Evolutionary conservation across 2,329 filamentous ascomycete species (phyloP), one percentile per base, ranked within the genome.

Genomic region (Blastomyces silverae): DNA sequence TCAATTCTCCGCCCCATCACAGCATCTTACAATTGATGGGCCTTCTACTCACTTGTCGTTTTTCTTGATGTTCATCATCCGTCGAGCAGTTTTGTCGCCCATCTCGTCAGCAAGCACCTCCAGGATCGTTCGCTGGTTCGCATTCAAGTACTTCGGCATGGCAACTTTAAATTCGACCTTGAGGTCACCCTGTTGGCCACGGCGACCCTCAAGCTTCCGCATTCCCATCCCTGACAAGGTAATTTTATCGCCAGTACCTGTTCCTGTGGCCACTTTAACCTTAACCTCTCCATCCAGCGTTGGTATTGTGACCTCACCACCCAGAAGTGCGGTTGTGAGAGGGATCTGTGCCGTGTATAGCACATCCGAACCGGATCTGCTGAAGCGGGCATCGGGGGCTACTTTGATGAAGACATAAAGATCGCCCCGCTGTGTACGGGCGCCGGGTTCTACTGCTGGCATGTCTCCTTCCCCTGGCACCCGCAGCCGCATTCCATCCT

Each of bases 41-140:
- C n/a, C 10, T 20, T 48, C 10, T 57, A 75, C 83, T 80, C 79
- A 86, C 84, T 77, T 82, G 65, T 82, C 81, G 72, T 80, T 80
- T 63, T 77, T 61, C 46, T 77, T 31, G 50, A 96, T 80, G 73
- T 95, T 93, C 92, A 99, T 97, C 64, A 96, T 86, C 57, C 94
- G 85, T 80, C 91, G 94, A 44, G 94, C 94, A 37, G 86, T 91
- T 81, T 92, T 92, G 78, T 99, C 94, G 50, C 85, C 88, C 87
- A 99, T 89, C 80, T 99, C 94, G 72, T 99, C 92, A 7, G 94
- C 94, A 69, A 99, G 85, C 86, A 97, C 93, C 80, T 99, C 94
- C 56, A 96, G 80, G 66, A 99, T 89, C 0, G 91, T 95, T 63
- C 94, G 85, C 80, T 99, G 92, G 79, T 96, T 97, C 57, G 89